A percentile compares a stretch with the other conserved stretches of the same genome.
Conservation (phyloP, 1,284 basidiomycete species). For the Cutaneotrichosporon arboriforme region DNA sequence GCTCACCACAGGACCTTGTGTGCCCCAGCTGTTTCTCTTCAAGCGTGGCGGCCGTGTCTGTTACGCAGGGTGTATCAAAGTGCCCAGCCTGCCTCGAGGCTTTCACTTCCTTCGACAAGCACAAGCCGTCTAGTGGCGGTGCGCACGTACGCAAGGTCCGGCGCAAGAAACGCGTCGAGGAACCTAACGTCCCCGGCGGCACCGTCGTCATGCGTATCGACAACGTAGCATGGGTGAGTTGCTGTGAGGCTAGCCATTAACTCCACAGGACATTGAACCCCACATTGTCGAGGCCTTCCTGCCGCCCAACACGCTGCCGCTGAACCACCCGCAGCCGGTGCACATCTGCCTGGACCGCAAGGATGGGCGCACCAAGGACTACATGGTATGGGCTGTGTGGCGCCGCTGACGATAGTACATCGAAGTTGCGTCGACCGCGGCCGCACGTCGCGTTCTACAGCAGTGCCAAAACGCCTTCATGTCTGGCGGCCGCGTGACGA, state of each 20-base stretch:
- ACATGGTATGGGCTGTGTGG: conserved; percentile 29
- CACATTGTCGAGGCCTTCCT: conserved; percentile 39
- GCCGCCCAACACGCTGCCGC: conserved; percentile 32
- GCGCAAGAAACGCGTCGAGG: background rate
- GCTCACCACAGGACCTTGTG: conserved; percentile 18
- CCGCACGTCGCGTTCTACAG: conserved; percentile 37
- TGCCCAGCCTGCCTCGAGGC: conserved; percentile 31
- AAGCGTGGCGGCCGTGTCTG: conserved; percentile 32
- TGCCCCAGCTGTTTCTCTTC: conserved; percentile 40
- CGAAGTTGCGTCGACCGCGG: conserved; percentile 36
- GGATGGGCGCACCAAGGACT: conserved; percentile 47
- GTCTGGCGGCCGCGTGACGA: conserved; percentile 32
- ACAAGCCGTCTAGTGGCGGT: conserved; percentile 2
- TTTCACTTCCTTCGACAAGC: conserved; percentile 21
- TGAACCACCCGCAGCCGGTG: conserved; percentile 32
- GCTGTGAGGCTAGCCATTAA: background rate
- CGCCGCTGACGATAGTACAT: conserved; percentile 34
- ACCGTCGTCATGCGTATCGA: conserved; percentile 42
- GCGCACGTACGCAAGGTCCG: background rate
- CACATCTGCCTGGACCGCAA: conserved; percentile 44
- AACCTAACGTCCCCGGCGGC: background rate
- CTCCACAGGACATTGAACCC: conserved; percentile 42
- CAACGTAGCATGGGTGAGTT: conserved; percentile 45
- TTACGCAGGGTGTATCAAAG: conserved; percentile 24
- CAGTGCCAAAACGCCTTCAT: conserved; percentile 42